Conservation (phyloP, 1,284 basidiomycete genomes). For the Ganoderma lingzhi region DNA sequence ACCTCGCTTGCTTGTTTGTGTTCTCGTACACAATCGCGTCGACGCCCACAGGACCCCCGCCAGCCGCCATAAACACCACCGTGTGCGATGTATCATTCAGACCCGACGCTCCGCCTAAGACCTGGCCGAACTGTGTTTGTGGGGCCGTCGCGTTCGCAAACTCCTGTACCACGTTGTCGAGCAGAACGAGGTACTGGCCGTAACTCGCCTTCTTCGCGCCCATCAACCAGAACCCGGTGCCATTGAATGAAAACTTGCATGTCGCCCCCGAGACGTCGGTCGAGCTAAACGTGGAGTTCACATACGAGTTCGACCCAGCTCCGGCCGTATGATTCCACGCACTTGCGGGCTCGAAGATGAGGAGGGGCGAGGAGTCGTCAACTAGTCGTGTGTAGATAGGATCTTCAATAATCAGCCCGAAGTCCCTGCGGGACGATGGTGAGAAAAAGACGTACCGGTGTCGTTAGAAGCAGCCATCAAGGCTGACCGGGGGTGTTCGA, state of each 20-base stretch:
- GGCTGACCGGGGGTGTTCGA: slow-evolving; percentile 26
- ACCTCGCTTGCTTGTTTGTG: slow-evolving; percentile 42
- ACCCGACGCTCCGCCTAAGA: slow-evolving; percentile 52
- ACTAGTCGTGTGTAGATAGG: slow-evolving; percentile 27
- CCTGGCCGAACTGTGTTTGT: slow-evolving; percentile 45
- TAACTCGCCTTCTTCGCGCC: slow-evolving; percentile 56
- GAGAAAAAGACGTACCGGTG: slow-evolving; percentile 35
- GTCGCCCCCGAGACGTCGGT: slow-evolving; percentile 36
- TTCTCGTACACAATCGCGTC: slow-evolving; percentile 55
- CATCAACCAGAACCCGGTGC: slow-evolving; percentile 61
- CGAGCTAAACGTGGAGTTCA: slow-evolving; percentile 36
- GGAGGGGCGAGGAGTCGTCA: slow-evolving; percentile 44
- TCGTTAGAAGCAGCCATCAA: slow-evolving; percentile 47
- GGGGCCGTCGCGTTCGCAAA: slow-evolving; percentile 46
- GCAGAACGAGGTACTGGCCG: slow-evolving; percentile 53
- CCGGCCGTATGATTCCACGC: slow-evolving; percentile 35
- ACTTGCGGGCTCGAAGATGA: slow-evolving; percentile 40
- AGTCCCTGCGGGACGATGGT: slow-evolving; percentile 10
- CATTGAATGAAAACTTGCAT: slow-evolving; percentile 43
- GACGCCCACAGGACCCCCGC: slow-evolving; percentile 54
- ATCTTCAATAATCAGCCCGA: not conserved
- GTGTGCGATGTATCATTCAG: slow-evolving; percentile 55
- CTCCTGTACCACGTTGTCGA: slow-evolving; percentile 53
- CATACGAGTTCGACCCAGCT: slow-evolving; percentile 35
- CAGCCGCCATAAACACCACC: slow-evolving; percentile 53